Base-by-base conservation (phyloP, 2,329 filamentous ascomycete genomes). In the Fusarium sp. region DNA sequence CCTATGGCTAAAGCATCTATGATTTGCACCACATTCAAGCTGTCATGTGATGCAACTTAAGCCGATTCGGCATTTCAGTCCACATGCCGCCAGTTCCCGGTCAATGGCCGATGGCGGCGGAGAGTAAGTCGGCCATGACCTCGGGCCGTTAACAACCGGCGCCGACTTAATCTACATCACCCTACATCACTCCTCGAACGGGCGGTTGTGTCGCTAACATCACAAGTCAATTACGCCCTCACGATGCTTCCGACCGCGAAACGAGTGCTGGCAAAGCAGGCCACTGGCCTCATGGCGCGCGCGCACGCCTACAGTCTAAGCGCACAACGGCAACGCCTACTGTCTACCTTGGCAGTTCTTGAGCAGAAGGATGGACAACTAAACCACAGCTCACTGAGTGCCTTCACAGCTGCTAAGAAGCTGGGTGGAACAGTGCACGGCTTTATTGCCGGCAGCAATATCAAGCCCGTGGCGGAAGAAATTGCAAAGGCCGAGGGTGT, bases 331-430 rank as follows among this genome's bases (percentile, higher is more conserved):
- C 72, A 74, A 45, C 71, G 87, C 74, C 83, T 97, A 64, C 86
- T 96, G 61, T 97, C 94, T 50, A 96, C 94, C 35, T 87, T 99
- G 57, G 95, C 95, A 45, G 84, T 99, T 54, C 88, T 99, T 65
- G 96, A 99, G 82, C 96, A 98, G 81, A 89, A 90, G 75, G 92
- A 97, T 75, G 96, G 96, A 65, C 90, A 94, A 81, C 87, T 99
- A 70, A 94, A 93, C 76, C 81, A 86, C 65, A 90, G 92, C 22
- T 97, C 94, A 7, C 83, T 97, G 57, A 92, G 92, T 75, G 91
- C 94, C 44, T 87, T 98, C 61, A 92, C 92, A 10, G 96, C 96
- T 10, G 95, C 94, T 20, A 87, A 91, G 79, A 94, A 94, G 79
- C 82, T 98, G 9, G 95, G 95, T 56, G 95, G 94, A 6, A 83